Evolutionary conservation across 2,329 filamentous ascomycete genomes (phyloP), one percentile per base, ranked within the genome.

Genomic region (Fusarium sp.): DNA sequence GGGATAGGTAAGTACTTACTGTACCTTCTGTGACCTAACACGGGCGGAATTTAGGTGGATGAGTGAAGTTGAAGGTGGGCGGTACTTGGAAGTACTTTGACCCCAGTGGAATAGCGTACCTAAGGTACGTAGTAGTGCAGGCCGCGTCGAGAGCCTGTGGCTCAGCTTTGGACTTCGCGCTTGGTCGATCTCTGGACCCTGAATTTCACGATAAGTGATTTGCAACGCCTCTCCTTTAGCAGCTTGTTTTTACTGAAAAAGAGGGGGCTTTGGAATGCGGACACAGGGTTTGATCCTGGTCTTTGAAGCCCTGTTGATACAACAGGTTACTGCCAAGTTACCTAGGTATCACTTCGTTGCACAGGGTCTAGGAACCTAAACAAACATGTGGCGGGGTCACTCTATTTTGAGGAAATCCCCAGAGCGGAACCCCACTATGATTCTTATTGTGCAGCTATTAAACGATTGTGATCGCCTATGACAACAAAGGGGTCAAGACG

Each of bases 131-230:
- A n/a, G n/a, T 34, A 34, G 32, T 17, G 17, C 34, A 48, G 64
- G 71, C 71, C 69, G 69, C 71, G 71, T 71, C 54, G 40, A 59
- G 59, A 32, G 46, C 46, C 43, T 57, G 74, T 75, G 72, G 72
- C 73, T 74, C 69, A 74, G 72, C 64, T 59, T 52, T 19, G 52
- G 32, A n/a, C 39, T 43, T 59, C 45, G 28, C 50, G 54, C 50
- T 54, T 30, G 44, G 24, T 34, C 19, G 47, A 32, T 55, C 28
- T 56, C 51, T 57, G 28, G 30, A 46, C 60, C 58, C 60, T 64
- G 52, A 34, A 38, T 47, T 59, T 52, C 36, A 15, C 20, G 21
- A 12, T 17, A 36, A n/a, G 21, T 45, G 28, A 43, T 21, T 36
- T 21, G 36, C 12, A 43, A 19, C 23, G 36, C 10, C 45, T 50